Conservation (phyloP, 768 basidiomycete species). For the Suillus subluteus region DNA sequence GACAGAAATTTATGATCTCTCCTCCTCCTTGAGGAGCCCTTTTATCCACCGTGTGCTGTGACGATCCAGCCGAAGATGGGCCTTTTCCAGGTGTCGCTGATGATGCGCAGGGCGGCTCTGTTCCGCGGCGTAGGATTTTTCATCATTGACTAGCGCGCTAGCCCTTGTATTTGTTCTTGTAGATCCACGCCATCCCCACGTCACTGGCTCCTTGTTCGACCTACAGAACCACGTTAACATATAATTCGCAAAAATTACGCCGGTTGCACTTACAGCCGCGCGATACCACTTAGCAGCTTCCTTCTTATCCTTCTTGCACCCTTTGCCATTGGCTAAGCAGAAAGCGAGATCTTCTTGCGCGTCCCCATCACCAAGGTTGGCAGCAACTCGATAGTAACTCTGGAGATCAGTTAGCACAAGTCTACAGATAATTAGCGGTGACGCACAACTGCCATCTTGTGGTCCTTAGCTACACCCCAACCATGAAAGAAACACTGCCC, state of each 20-base stretch:
- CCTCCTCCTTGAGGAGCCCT: background rate
- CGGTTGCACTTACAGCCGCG: conserved; percentile 59
- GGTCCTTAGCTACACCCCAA: conserved; percentile 87
- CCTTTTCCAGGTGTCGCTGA: conserved; percentile 1
- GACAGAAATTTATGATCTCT: conserved; percentile 16
- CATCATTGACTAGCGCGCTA: conserved; percentile 20
- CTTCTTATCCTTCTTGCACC: conserved; percentile 87
- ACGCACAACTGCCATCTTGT: conserved; percentile 86
- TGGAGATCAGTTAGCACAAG: conserved; percentile 28
- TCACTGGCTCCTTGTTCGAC: conserved; percentile 77
- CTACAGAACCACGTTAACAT: conserved; percentile 31
- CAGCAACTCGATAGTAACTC: conserved; percentile 87
- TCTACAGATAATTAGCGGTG: background rate
- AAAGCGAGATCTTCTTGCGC: conserved; percentile 88
- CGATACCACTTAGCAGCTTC: conserved; percentile 91
- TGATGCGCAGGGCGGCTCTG: background rate
- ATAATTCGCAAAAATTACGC: background rate
- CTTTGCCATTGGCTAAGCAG: conserved; percentile 84
- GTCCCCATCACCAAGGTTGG: conserved; percentile 82
- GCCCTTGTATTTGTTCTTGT: conserved; percentile 75
- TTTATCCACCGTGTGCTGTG: conserved; percentile 15
- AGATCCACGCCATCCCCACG: conserved; percentile 88
- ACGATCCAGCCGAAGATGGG: conserved; percentile 15
- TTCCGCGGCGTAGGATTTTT: background rate
- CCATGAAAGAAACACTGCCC: conserved; percentile 93